phyloP scores from a whole-genome alignment of 2,329 filamentous ascomycete species.

The Bipolaris victoriae region DNA sequence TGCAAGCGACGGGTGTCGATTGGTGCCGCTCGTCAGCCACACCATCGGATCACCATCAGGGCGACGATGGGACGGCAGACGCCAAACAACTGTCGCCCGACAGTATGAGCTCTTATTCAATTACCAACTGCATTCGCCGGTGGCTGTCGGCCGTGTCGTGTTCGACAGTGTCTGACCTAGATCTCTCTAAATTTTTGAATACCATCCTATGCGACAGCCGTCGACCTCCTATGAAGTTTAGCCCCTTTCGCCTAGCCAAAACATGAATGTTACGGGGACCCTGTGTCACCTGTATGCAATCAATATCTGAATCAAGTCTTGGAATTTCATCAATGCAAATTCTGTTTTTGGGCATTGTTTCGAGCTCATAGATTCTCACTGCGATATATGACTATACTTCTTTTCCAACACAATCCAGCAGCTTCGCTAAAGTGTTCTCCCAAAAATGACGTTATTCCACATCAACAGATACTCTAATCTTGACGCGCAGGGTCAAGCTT shows the following conservation, averaged over 20 bases:
- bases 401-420: neutral
- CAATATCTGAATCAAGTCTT: neutral
- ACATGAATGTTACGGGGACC: neutral
- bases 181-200: too few relatives aligned
- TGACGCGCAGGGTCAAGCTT: conserved; percentile 29
- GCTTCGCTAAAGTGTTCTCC: neutral
- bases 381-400: neutral
- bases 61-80: too few relatives aligned
- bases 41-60: too few relatives aligned
- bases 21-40: too few relatives aligned
- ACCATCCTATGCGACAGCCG: too few relatives aligned
- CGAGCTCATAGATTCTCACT: neutral
- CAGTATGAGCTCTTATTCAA: too few relatives aligned
- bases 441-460: neutral
- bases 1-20: too few relatives aligned
- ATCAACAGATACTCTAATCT: conserved; percentile 18
- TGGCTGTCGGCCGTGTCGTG: too few relatives aligned
- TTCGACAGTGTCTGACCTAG: too few relatives aligned
- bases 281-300: neutral
- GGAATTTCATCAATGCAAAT: neutral
- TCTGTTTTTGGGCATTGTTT: neutral
- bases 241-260: neutral
- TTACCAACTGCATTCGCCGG: too few relatives aligned
- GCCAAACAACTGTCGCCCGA: too few relatives aligned
- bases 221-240: too few relatives aligned